phyloP scores from a whole-genome alignment of 257 asterid species.

The Leptodermis oblonga region DNA sequence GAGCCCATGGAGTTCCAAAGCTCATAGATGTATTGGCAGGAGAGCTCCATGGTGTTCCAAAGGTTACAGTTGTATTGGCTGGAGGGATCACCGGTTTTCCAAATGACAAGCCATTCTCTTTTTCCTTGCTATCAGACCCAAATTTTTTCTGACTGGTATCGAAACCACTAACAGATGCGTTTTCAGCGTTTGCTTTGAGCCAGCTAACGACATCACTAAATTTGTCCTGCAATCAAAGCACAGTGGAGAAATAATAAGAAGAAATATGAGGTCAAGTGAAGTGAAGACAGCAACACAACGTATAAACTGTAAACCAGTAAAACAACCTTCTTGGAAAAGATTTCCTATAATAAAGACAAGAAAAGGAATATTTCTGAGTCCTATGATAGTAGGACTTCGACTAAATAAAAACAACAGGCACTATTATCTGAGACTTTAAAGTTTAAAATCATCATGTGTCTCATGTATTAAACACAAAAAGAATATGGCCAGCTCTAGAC shows the following conservation, averaged over 20 bases:
- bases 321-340: neutral
- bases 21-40: too few species aligned
- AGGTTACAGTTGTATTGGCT: slow-evolving; percentile 17
- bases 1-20: neutral
- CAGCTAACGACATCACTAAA: slow-evolving; percentile 84
- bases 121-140: slow-evolving; percentile 21
- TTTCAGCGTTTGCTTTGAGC: slow-evolving; percentile 48
- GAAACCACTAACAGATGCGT: slow-evolving; percentile 14
- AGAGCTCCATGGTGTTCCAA: slow-evolving; percentile 27
- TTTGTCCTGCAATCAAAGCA: slow-evolving; percentile 58
- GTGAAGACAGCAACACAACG: neutral
- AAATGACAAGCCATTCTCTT: slow-evolving; percentile 13
- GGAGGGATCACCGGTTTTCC: slow-evolving; percentile 18
- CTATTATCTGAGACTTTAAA: neutral
- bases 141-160: slow-evolving; percentile 16
- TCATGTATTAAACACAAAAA: too few species aligned
- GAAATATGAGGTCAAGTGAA: neutral
- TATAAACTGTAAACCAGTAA: neutral
- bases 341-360: neutral
- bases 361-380: neutral
- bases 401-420: neutral
- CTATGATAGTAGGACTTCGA: neutral
- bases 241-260: slow-evolving; percentile 4
- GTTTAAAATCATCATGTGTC: neutral
- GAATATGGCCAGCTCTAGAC: neutral